Evolutionary conservation across 805 yeast genomes (phyloP).

Genomic region (Komagataella ulmi): DNA sequence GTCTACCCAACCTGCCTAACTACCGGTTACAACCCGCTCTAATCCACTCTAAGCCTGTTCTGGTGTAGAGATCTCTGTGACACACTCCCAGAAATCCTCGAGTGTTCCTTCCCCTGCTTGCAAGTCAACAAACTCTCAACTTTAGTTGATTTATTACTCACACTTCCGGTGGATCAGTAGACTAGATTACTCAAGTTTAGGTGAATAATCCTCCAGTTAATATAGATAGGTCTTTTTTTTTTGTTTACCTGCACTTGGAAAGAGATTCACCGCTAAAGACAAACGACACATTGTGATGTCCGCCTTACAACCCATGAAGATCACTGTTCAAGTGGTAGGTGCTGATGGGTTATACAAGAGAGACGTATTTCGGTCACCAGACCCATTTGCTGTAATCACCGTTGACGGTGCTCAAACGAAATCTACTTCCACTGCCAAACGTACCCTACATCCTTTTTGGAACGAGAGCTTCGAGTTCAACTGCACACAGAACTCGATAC

Average conservation of each 20-base stretch:
- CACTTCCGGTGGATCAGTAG: neutral
- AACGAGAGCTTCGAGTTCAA: conserved; percentile 79
- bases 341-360: conserved; percentile 94
- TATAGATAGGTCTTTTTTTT: neutral
- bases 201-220: neutral
- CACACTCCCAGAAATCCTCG: neutral
- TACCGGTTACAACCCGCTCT: neutral
- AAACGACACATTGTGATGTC: neutral
- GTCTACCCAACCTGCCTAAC: neutral
- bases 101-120: neutral
- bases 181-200: neutral
- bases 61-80: neutral
- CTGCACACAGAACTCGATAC: conserved; percentile 66
- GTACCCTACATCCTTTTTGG: conserved; percentile 96
- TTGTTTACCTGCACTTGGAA: neutral
- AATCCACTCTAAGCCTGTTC: neutral
- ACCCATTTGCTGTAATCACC: conserved; percentile 94
- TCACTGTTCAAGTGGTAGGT: conserved; percentile 73
- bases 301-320: conserved; percentile 6
- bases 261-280: neutral
- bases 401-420: conserved; percentile 97
- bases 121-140: neutral
- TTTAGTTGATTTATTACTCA: neutral
- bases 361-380: conserved; percentile 92
- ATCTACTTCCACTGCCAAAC: conserved; percentile 86